Base-by-base conservation (phyloP, 2,329 filamentous ascomycete species). In the Colletotrichum paranaense region DNA sequence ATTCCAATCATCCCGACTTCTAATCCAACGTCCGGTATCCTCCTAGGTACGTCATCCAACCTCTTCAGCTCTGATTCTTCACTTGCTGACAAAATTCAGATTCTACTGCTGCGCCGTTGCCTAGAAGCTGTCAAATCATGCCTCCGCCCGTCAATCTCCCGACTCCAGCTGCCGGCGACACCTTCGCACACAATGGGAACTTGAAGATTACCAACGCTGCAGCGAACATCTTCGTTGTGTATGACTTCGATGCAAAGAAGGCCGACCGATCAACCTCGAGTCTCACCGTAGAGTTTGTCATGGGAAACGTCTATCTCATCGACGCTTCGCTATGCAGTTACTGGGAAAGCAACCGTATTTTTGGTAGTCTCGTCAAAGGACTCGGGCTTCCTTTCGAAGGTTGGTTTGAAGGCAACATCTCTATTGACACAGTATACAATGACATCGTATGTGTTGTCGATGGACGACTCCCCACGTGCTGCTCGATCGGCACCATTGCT, bases 241-340 rank as follows among this genome's bases (percentile, higher is more conserved):
- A 72, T 30, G 24, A 63, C 30, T n/a, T 16, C 12, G 46, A 42
- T 42, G 12, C 46, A 1, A 14, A 32, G 14, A 24, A 16, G 1
- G n/a, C 5, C 2, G 11, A 42, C 5, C 22, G 2, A 11, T 12
- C 22, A 5, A 35, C 67, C 7, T 69, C 66, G 4, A 71, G 67
- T n/a, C 26, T 73, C 42, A 49, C 42, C 4, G n/a, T 73, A 14
- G 46, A 24, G 1, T 69, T 69, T 28, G 67, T 73, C 26, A 26
- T 69, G 59, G 70, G 67, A 7, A 66, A 73, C 14, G 55, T 73
- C 12, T 73, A 73, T 16, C 42, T 59, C 35, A 64, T 73, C 16
- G 67, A 73, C n/a, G 38, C 60, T 11, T 8, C 32, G 24, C 53
- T 63, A 11, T 55, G 70, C 22, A 22, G 30, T 26, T 42, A 19